A percentile compares a stretch with the other conserved stretches of the same genome.
Conservation (phyloP, 202 grass and related monocot genomes). For the Alloteropsis angusta region DNA sequence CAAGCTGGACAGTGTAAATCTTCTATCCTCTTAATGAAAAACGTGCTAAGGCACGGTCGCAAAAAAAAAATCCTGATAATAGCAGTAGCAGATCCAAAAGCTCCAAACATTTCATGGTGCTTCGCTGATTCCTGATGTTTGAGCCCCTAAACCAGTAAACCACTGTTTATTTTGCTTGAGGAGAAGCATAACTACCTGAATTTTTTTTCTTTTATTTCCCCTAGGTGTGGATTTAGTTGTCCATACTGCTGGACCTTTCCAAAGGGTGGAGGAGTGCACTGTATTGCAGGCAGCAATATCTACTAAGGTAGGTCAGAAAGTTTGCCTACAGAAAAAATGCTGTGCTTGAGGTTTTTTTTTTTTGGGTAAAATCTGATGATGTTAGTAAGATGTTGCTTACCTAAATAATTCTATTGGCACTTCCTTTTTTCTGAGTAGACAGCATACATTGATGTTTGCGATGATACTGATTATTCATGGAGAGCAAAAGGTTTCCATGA, state of each 20-base stretch:
- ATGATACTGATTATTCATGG: conserved; percentile 61
- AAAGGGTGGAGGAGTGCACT: conserved; percentile 39
- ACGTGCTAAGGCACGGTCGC: no score
- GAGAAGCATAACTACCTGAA: not conserved
- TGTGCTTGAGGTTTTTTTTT: not conserved
- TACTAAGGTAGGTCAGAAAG: conserved; percentile 66
- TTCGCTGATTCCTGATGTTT: not conserved
- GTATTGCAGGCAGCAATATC: conserved; percentile 81
- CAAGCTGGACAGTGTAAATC: no score
- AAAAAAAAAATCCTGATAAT: no score
- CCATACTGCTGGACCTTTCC: conserved; percentile 89
- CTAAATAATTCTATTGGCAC: not conserved
- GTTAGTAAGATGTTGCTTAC: not conserved
- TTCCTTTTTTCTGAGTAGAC: conserved; percentile 43
- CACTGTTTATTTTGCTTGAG: not conserved
- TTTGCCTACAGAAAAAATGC: not conserved
- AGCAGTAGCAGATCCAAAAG: no score
- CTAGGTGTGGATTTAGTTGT: conserved; percentile 76
- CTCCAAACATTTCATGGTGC: no score
- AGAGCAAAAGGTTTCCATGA: conserved; percentile 76
- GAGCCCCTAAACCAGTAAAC: not conserved
- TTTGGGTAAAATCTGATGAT: not conserved
- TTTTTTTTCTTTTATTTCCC: not conserved
- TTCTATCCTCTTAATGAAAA: no score
- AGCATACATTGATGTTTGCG: conserved; percentile 84